Base-by-base conservation (phyloP, 495 filamentous ascomycete species). In the Penicillium diatomitis region DNA sequence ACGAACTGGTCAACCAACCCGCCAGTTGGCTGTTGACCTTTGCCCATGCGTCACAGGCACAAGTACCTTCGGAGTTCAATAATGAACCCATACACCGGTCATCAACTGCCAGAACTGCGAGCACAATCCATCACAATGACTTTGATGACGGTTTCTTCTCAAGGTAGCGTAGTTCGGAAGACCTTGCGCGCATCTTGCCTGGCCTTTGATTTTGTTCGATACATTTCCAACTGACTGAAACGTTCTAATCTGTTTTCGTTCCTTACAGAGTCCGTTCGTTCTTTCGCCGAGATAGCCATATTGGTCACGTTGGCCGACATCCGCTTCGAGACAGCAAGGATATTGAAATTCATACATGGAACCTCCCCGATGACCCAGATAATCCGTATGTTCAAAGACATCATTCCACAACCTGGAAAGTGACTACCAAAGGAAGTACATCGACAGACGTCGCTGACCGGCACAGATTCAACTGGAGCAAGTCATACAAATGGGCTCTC, bases 401-500 rank as follows among this genome's bases (percentile, higher is more conserved):
- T 20, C 20, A 20, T 1, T 20, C 20, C 20, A 20, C 0, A 20
- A 20, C 20, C 20, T 20, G 20, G 20, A 20, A 20, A 20, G 20
- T 20, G 20, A 20, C 20, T 20, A 20, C 20, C 20, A 2, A 20
- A 20, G 20, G 20, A 20, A 20, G 20, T 20, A 20, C 20, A 20
- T 20, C 20, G 20, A 20, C 20, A 20, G 20, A 20, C 20, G 20
- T 20, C 20, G 20, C 31, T 48, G 46, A 48, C 10, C 6, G 9
- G n/a, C 0, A 41, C n/a, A 48, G 46, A 32, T 48, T 48, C 40
- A 61, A 61, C 29, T 61, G 55, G 58, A 27, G 45, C 28, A 33
- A 36, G 3, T 52, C 50, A 9, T 66, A 67, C 46, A 71, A 69
- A 53, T 71, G 66, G 66, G 32, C 63, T 7, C 42, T 70, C n/a